Evolutionary conservation across 768 basidiomycete species (phyloP).

Genomic region (Panellus pusillus): DNA sequence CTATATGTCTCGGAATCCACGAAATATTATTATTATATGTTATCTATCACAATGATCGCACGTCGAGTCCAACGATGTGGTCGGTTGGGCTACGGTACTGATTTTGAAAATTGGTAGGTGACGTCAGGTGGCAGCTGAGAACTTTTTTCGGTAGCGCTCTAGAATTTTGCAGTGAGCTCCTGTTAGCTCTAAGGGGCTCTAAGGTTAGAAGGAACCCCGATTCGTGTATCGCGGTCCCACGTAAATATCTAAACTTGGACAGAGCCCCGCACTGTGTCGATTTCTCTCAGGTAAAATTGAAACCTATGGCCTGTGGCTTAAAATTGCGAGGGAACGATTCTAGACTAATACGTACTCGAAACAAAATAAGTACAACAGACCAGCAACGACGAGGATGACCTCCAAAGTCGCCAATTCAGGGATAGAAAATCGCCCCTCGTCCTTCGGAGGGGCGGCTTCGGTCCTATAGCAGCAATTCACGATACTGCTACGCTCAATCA

Average conservation of each 20-base stretch:
- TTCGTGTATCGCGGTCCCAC: not conserved
- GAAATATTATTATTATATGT: too few species aligned
- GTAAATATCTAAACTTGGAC: not conserved
- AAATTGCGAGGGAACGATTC: not conserved
- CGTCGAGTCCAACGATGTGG: too few species aligned
- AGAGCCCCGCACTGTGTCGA: too few species aligned
- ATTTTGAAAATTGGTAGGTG: too few species aligned
- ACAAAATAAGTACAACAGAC: conserved; percentile 8
- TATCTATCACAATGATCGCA: too few species aligned
- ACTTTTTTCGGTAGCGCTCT: too few species aligned
- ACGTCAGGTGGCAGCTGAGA: too few species aligned
- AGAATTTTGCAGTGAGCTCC: too few species aligned
- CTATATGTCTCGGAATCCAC: too few species aligned
- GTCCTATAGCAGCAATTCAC: not conserved
- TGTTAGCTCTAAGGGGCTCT: too few species aligned
- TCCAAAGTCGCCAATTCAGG: not conserved
- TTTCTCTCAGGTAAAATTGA: not conserved
- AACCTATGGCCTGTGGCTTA: not conserved
- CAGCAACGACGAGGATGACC: not conserved
- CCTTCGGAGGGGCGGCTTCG: not conserved
- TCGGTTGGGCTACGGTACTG: too few species aligned
- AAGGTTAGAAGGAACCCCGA: conserved; percentile 15
- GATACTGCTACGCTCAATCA: conserved; percentile 45
- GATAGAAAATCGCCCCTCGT: not conserved
- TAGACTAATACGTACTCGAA: not conserved